Evolutionary conservation across 768 basidiomycete genomes (phyloP).

Genomic region (Sporobolomyces roseus): DNA sequence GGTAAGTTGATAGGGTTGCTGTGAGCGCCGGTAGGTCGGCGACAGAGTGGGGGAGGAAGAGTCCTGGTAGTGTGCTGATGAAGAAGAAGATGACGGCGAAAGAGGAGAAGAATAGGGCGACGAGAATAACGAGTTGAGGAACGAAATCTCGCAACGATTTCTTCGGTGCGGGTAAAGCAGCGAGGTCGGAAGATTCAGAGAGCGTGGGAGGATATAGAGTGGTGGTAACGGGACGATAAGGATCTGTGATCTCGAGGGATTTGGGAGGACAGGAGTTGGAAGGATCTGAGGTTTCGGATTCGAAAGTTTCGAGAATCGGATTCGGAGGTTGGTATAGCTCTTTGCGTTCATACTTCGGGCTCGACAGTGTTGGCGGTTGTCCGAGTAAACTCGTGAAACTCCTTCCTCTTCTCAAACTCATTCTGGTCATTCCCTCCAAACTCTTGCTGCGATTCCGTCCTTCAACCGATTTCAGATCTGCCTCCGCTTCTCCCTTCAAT

Average conservation of each 20-base stretch:
- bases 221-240: not conserved
- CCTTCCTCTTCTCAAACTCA: conserved; percentile 30
- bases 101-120: conserved; percentile 43
- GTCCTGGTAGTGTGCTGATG: conserved; percentile 42
- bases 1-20: conserved; percentile 36
- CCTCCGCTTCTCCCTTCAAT: conserved; percentile 13
- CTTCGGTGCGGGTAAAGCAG: not conserved
- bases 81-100: conserved; percentile 40
- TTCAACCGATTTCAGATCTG: conserved; percentile 7
- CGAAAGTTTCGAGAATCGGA: conserved; percentile 30
- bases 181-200: not conserved
- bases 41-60: conserved; percentile 42
- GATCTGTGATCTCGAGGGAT: not conserved
- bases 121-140: conserved; percentile 42
- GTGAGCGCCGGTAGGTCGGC: conserved; percentile 41
- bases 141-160: conserved; percentile 33
- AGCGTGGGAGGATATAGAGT: conserved; percentile 10
- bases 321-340: conserved; percentile 18
- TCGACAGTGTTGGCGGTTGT: not conserved
- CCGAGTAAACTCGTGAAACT: conserved; percentile 37
- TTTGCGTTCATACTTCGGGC: conserved; percentile 15
- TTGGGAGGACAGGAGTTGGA: not conserved
- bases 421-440: conserved; percentile 35
- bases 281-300: conserved; percentile 9
- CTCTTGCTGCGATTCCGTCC: conserved; percentile 22